Percentiles rank a stretch among this genome's conserved stretches.
phyloP scores from a whole-genome alignment of 805 yeast species.

The Metschnikowia arizonensis region DNA sequence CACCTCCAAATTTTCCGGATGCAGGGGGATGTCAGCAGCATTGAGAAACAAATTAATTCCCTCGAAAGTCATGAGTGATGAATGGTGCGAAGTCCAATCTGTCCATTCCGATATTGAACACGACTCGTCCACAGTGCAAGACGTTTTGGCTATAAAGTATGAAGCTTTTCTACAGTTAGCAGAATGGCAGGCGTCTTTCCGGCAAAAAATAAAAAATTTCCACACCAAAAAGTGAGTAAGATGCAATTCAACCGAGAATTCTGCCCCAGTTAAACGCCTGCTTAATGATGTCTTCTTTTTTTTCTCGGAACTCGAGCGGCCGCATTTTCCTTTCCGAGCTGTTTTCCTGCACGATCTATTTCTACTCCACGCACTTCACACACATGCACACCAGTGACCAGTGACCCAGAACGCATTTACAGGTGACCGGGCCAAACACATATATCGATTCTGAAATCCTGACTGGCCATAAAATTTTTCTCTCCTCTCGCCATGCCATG shows the following conservation, averaged over 20 bases:
- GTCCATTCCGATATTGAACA: no score
- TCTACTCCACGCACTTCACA: conserved; percentile 5
- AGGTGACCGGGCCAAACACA: conserved; percentile 6
- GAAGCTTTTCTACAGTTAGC: conserved; percentile 11
- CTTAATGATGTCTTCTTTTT: background rate
- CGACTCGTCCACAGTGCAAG: background rate
- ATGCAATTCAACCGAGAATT: no score
- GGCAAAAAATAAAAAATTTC: conserved; percentile 3
- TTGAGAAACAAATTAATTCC: background rate
- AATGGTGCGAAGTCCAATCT: background rate
- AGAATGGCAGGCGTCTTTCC: conserved; percentile 14
- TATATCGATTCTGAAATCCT: background rate
- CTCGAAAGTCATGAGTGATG: background rate
- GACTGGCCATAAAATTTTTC: background rate
- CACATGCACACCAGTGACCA: conserved; percentile 7
- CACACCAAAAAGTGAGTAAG: no score
- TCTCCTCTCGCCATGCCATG: conserved; percentile 3
- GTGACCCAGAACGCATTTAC: conserved; percentile 7
- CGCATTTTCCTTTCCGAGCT: background rate
- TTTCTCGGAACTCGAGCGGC: background rate
- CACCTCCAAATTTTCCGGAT: conserved; percentile 8
- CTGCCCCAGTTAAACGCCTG: background rate
- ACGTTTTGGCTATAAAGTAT: conserved; percentile 7
- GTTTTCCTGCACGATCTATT: background rate
- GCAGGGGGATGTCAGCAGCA: conserved; percentile 9